Base-by-base conservation (phyloP, 345 rosid genomes). In the Cardamine occulta region DNA sequence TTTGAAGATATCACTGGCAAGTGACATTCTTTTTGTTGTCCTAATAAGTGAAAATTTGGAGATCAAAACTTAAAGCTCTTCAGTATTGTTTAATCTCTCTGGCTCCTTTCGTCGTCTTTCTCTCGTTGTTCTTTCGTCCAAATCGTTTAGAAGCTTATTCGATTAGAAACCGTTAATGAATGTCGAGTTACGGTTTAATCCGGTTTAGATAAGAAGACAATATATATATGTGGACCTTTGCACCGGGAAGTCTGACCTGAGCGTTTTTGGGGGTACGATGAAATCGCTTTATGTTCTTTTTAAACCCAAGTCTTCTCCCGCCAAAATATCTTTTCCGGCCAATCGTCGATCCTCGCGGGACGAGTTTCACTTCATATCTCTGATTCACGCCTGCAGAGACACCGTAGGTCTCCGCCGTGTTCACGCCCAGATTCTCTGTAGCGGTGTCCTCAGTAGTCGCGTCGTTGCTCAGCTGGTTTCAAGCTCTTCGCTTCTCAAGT, bases 341-440 rank as follows among this genome's bases (percentile, higher is more conserved):
- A 40, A 32, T 54, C 73, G n/a, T 67, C 48, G 5, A 18, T 39
- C 49, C 68, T 72, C 69, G 42, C 76, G 68, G 24, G 60, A 19
- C 12, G 86, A 83, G 73, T 42, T 80, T 76, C 82, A 80, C 39
- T 73, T 83, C 77, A 61, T 81, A 37, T 79, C 85, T 66, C 86
- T 87, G 48, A 79, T 84, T 55, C 88, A 85, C 68, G 48, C 78
- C 14, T 76, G 87, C 31, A 77, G 80, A 66, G 71, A 83, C 57
- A 70, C 49, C 63, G 71, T 51, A 26, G 64, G 79, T 35, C 88
- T 89, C 81, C 82, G 80, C 68, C 87, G 81, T 78, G 83, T 86
- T 64, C 87, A 86, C 66, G 84, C 89, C 47, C 92, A 84, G 59
- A 73, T 86, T 81, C 65, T 86, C 74, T 86, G 84, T 64, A 79